Conservation (phyloP, 2,329 filamentous ascomycete genomes). For the Xylariaceae sp. region DNA sequence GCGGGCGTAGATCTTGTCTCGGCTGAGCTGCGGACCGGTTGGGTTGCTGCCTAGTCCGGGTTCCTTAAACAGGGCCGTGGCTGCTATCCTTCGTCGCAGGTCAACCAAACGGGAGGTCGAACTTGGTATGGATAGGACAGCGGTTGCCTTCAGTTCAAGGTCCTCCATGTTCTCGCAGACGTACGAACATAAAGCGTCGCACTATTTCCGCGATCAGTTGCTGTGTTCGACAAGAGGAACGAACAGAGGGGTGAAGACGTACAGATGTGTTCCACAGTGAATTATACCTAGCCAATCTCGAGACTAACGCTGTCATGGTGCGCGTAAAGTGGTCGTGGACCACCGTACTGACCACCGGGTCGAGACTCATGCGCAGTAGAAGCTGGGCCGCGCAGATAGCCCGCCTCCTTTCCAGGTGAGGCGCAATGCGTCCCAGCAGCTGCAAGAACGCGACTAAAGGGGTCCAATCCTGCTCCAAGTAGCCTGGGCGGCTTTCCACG, state of each 20-base stretch:
- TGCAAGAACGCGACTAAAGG: slow-evolving; percentile 39
- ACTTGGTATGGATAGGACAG: slow-evolving; percentile 55
- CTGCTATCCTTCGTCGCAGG: slow-evolving; percentile 60
- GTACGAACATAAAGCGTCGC: slow-evolving; percentile 41
- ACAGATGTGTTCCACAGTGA: slow-evolving; percentile 40
- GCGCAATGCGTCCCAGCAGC: slow-evolving; percentile 36
- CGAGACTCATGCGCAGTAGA: slow-evolving; percentile 51
- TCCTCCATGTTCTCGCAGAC: slow-evolving; percentile 43
- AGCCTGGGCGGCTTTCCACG: slow-evolving; percentile 26
- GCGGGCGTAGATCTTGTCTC: slow-evolving; percentile 41
- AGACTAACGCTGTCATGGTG: slow-evolving; percentile 40
- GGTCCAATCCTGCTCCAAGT: slow-evolving; percentile 41
- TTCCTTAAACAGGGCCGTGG: slow-evolving; percentile 56
- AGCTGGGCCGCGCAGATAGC: slow-evolving; percentile 39
- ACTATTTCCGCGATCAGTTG: slow-evolving; percentile 34
- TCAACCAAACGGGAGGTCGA: slow-evolving; percentile 47
- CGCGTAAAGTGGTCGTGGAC: slow-evolving; percentile 23
- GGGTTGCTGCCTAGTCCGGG: slow-evolving; percentile 35
- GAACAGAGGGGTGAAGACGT: slow-evolving; percentile 22
- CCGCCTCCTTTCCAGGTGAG: slow-evolving; percentile 31
- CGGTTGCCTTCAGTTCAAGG: slow-evolving; percentile 48
- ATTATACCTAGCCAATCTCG: slow-evolving; percentile 33
- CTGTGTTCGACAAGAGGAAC: not conserved
- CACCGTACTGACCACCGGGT: slow-evolving; percentile 38
- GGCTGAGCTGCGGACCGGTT: slow-evolving; percentile 37